Evolutionary conservation across 192 early-diverging fungal genomes (phyloP).

Genomic region (Paraglomus brasilianum): DNA sequence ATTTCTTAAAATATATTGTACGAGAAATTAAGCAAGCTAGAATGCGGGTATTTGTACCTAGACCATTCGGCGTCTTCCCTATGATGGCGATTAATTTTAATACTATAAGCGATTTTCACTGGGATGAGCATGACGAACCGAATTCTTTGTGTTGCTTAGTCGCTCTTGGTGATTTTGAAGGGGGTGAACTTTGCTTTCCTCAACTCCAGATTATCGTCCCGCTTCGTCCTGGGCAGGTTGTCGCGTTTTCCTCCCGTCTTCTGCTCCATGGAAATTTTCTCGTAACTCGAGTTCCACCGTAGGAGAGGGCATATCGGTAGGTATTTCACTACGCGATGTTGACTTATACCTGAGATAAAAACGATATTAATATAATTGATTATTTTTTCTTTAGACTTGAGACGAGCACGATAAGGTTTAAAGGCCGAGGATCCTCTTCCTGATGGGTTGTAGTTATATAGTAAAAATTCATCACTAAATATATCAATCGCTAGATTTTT

Average conservation of each 20-base stretch:
- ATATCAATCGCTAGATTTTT: no score
- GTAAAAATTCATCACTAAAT: no score
- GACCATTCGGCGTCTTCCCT: conserved; percentile 3
- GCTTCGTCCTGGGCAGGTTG: background rate
- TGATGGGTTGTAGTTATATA: background rate
- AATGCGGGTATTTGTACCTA: conserved; percentile 15
- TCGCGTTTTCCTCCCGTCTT: conserved; percentile 7
- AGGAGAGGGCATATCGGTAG: conserved; percentile 20
- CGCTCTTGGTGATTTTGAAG: conserved; percentile 14
- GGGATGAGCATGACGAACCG: conserved; percentile 1
- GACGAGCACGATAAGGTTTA: background rate
- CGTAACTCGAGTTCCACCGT: background rate
- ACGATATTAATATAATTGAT: background rate
- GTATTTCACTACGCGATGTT: conserved; percentile 7
- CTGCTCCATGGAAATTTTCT: conserved; percentile 2
- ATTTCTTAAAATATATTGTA: no score
- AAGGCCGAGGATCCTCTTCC: conserved; percentile 5
- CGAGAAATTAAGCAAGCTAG: background rate
- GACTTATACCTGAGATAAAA: background rate
- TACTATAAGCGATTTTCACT: conserved; percentile 19
- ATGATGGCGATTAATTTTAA: conserved; percentile 23
- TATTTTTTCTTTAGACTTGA: conserved; percentile 14
- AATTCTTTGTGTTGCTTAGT: conserved; percentile 21
- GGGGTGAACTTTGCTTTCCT: background rate
- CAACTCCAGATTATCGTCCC: conserved; percentile 10